Percentiles rank a stretch among this genome's conserved stretches.
Evolutionary conservation across 371 early-diverging fungal species (phyloP).

Genomic region (Syncephalis fuscata): DNA sequence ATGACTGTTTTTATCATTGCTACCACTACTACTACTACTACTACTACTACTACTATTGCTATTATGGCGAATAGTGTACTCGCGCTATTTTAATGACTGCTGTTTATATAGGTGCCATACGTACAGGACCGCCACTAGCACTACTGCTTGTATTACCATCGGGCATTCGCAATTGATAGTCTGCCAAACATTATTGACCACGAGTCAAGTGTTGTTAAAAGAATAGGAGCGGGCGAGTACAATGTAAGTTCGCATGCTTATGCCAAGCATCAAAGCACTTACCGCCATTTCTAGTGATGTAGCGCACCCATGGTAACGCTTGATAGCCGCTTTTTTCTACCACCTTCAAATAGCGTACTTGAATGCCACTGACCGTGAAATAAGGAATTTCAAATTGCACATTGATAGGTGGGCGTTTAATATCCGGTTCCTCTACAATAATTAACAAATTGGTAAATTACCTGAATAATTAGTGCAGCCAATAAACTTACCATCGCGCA

Average conservation of each 20-base stretch:
- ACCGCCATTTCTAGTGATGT: conserved; percentile 93
- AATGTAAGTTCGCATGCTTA: no score
- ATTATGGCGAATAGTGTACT: no score
- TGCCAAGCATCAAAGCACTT: conserved; percentile 1
- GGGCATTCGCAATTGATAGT: conserved; percentile 59
- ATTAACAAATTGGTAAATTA: conserved; percentile 1
- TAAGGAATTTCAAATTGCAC: conserved; percentile 98
- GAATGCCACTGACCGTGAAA: conserved; percentile 94
- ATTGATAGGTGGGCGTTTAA: conserved; percentile 88
- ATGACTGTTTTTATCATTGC: no score
- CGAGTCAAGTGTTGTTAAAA: neutral
- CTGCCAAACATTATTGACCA: conserved; percentile 10
- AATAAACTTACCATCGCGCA: conserved; percentile 59
- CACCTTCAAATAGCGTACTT: conserved; percentile 96
- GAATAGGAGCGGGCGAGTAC: neutral
- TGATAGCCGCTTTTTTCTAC: conserved; percentile 97
- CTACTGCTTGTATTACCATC: conserved; percentile 40
- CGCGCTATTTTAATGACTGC: no score
- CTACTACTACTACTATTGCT: no score
- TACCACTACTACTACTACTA: no score
- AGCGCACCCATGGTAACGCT: conserved; percentile 97
- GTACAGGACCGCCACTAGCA: neutral
- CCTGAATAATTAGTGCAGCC: no score
- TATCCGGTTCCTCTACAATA: conserved; percentile 63
- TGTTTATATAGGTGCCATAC: no score